These are phyloP conservation scores for Plasmodium gaboni DNA, from an alignment of 169 alveolate genomes.

Conservation along the genomic window DNA sequence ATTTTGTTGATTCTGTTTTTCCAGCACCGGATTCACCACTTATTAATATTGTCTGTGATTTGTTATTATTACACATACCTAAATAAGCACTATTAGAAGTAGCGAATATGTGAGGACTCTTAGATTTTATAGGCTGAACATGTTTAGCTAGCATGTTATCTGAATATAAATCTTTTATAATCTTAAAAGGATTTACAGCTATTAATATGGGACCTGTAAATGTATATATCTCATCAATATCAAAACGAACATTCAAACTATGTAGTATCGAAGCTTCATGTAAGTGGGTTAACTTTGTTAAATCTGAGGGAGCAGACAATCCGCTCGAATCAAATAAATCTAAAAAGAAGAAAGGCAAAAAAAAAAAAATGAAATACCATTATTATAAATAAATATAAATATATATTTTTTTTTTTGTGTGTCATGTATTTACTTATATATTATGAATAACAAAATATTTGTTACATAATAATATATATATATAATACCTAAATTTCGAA, in stretches of 20 bases:
- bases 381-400: constrained; percentile 5
- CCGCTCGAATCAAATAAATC: constrained; percentile 63
- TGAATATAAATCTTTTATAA: constrained; percentile 81
- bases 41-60: constrained; percentile 95
- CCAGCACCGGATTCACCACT: constrained; percentile 99
- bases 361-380: background rate
- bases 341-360: constrained; percentile 3
- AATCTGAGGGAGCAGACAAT: constrained; percentile 87
- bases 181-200: constrained; percentile 97
- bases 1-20: constrained; percentile 98
- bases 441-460: background rate
- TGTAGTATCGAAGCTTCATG: constrained; percentile 95
- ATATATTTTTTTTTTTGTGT: background rate
- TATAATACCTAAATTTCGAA: constrained; percentile 35
- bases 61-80: constrained; percentile 90
- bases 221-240: constrained; percentile 94
- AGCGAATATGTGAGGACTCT: constrained; percentile 95
- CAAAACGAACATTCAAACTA: constrained; percentile 92
- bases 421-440: background rate
- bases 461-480: background rate
- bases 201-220: constrained; percentile 97
- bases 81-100: constrained; percentile 95
- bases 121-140: constrained; percentile 77
- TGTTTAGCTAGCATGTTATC: constrained; percentile 77
- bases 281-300: constrained; percentile 90